These are phyloP conservation scores for Phyllosticta citriasiana DNA, from an alignment of 2,329 filamentous ascomycete genomes.

Conservation along the genomic window DNA sequence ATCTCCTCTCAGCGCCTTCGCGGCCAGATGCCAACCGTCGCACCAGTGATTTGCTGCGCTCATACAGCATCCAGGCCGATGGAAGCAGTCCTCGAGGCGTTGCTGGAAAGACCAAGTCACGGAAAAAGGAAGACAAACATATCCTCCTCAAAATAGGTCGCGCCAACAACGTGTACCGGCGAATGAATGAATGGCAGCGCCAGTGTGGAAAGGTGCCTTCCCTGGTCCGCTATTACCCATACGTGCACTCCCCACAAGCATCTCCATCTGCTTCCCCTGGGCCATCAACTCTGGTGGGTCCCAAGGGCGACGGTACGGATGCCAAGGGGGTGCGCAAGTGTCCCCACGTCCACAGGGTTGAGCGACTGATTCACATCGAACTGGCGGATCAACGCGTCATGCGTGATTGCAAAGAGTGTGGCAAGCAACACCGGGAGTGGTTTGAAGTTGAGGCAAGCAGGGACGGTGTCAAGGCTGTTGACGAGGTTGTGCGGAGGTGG, in stretches of 20 bases:
- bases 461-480: constrained; percentile 56
- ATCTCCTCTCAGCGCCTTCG: not conserved
- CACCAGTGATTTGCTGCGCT: constrained; percentile 19
- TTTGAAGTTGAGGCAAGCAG: constrained; percentile 76
- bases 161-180: constrained; percentile 73
- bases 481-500: constrained; percentile 74
- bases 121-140: constrained; percentile 29
- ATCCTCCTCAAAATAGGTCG: constrained; percentile 58
- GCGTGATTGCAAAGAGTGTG: constrained; percentile 64
- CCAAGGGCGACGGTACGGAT: constrained; percentile 19
- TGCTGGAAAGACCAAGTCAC: not conserved
- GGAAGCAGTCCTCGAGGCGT: not conserved
- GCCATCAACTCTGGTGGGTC: constrained; percentile 10
- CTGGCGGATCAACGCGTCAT: constrained; percentile 51
- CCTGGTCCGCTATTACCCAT: constrained; percentile 85
- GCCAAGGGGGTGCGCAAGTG: constrained; percentile 51
- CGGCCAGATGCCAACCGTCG: constrained; percentile 13
- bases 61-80: not conserved
- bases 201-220: constrained; percentile 88
- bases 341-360: constrained; percentile 77
- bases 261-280: constrained; percentile 18
- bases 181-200: constrained; percentile 84
- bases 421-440: constrained; percentile 85
- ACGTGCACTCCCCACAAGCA: constrained; percentile 38
- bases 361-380: constrained; percentile 84